phyloP scores from a whole-genome alignment of 371 early-diverging fungal genomes.

The Gilbertella persicaria region DNA sequence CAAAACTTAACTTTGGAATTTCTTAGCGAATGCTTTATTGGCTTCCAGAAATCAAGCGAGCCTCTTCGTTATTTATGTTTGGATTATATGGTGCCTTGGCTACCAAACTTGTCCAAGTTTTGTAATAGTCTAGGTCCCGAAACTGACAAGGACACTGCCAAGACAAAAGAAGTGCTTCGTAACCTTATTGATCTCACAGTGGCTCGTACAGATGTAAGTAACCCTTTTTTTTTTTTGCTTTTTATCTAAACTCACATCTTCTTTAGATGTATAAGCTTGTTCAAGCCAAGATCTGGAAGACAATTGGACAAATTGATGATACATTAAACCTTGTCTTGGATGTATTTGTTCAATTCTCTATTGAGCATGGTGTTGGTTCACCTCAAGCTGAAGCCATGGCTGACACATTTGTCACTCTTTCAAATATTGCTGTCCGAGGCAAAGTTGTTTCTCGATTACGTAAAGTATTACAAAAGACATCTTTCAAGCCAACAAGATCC shows the following conservation, averaged over 20 bases:
- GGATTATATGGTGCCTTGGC: constrained; percentile 92
- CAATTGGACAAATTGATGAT: constrained; percentile 79
- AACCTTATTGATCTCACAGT: constrained; percentile 83
- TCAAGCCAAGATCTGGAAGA: constrained; percentile 86
- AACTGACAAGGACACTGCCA: constrained; percentile 51
- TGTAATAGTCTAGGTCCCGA: constrained; percentile 52
- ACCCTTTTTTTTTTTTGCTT: constrained; percentile 1
- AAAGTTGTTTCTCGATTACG: constrained; percentile 81
- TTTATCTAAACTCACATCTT: not conserved
- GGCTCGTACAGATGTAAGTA: constrained; percentile 74
- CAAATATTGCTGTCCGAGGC: constrained; percentile 80
- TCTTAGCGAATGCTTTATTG: constrained; percentile 84
- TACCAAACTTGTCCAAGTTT: constrained; percentile 74
- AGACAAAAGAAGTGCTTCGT: constrained; percentile 76
- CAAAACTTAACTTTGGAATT: constrained; percentile 87
- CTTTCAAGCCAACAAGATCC: constrained; percentile 68
- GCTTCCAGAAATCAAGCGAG: constrained; percentile 78
- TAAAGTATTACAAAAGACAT: constrained; percentile 73
- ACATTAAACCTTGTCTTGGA: constrained; percentile 82
- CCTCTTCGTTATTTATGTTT: constrained; percentile 80
- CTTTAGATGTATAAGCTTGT: constrained; percentile 76
- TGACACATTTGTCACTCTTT: constrained; percentile 84
- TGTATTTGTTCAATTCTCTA: constrained; percentile 75
- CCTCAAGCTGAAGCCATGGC: constrained; percentile 84
- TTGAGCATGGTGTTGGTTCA: constrained; percentile 81